Conservation (phyloP, 805 yeast species). For the Ogataea corticis region DNA sequence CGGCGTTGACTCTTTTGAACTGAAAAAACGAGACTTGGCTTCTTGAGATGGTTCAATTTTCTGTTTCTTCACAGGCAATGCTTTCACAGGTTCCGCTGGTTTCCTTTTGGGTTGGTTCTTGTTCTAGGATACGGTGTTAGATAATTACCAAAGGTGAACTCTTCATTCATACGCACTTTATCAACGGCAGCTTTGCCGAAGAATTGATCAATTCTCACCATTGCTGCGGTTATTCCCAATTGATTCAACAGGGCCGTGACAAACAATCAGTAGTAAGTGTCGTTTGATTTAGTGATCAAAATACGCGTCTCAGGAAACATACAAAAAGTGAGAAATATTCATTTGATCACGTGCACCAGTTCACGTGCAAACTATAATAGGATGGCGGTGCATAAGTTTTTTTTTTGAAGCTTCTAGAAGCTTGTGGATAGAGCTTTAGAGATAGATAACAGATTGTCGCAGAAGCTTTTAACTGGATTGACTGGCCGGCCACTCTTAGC, state of each 20-base stretch:
- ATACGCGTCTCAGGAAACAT: conserved; percentile 4
- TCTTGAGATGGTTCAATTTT: background rate
- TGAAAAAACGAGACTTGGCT: background rate
- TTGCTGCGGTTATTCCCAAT: conserved; percentile 3
- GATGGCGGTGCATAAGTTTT: no score
- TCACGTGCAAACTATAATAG: background rate
- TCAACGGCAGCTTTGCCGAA: conserved; percentile 31
- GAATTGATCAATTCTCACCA: conserved; percentile 33
- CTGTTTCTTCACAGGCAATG: conserved; percentile 8
- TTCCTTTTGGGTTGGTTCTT: conserved; percentile 10
- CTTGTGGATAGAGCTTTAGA: background rate
- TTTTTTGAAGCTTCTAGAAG: conserved; percentile 2
- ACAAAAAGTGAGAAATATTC: background rate
- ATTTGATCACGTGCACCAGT: background rate
- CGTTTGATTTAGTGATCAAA: no score
- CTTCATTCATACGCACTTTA: conserved; percentile 17
- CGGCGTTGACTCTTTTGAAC: background rate
- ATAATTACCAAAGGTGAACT: background rate
- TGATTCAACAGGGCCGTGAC: background rate
- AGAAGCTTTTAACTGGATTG: no score
- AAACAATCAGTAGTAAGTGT: no score
- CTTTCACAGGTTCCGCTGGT: background rate
- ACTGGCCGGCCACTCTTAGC: no score
- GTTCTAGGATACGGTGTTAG: conserved; percentile 1
- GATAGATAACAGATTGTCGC: background rate